Evolutionary conservation across 148 eudicot species (phyloP).

Genomic region (Camellia sinensis): DNA sequence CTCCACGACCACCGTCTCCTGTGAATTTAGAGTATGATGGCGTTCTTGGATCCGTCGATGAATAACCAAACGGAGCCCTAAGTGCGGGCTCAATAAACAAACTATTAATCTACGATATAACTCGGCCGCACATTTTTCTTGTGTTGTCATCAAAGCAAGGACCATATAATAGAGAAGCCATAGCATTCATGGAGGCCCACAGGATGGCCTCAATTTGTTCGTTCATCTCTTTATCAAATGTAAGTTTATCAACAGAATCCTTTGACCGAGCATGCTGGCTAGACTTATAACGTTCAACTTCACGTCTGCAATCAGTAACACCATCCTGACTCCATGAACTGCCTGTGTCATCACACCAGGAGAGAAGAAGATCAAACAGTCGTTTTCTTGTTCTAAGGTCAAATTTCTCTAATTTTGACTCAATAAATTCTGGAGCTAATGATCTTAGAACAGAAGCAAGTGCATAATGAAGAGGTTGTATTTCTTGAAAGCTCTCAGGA

Average conservation of each 20-base stretch:
- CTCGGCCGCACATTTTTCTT: conserved; percentile 96
- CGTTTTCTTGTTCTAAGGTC: conserved; percentile 85
- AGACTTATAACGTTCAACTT: conserved; percentile 93
- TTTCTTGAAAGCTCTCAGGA: conserved; percentile 79
- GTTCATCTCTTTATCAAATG: conserved; percentile 86
- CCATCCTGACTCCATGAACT: conserved; percentile 89
- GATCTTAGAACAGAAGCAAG: conserved; percentile 89
- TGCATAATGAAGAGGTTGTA: conserved; percentile 91
- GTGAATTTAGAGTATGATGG: conserved; percentile 85
- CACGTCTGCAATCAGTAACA: conserved; percentile 86
- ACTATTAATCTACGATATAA: conserved; percentile 95
- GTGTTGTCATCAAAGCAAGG: conserved; percentile 99
- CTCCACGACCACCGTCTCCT: conserved; percentile 83
- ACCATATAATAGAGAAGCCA: conserved; percentile 94
- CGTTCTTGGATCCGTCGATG: conserved; percentile 99
- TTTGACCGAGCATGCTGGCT: conserved; percentile 87
- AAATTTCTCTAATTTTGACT: conserved; percentile 90
- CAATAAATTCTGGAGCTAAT: conserved; percentile 98
- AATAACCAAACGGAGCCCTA: conserved; percentile 91
- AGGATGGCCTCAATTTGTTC: conserved; percentile 99
- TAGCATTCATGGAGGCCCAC: conserved; percentile 97
- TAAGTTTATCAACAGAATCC: conserved; percentile 92
- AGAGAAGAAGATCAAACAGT: conserved; percentile 86
- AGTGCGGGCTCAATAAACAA: conserved; percentile 95
- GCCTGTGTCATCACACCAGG: conserved; percentile 90